Base-by-base conservation (phyloP, 2,329 filamentous ascomycete species). In the Alternaria angustiovoidea region DNA sequence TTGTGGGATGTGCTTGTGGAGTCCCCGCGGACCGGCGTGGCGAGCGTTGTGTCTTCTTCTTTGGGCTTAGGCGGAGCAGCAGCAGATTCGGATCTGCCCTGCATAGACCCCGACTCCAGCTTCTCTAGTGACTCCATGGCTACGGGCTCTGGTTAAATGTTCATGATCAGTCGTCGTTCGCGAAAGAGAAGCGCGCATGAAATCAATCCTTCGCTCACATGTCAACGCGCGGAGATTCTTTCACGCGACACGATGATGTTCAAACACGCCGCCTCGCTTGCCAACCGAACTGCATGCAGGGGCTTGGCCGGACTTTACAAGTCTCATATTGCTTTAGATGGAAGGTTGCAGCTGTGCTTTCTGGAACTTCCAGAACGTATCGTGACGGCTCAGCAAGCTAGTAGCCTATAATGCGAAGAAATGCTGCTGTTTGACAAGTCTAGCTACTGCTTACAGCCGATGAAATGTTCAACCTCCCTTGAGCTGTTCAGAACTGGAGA, bases 1-100 rank as follows among this genome's bases (percentile, higher is more conserved):
- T 68, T 57, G 28, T 68, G 66, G 7, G 70, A 70, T 30, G 67
- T 51, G 38, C 59, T 68, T 38, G 70, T 70, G 34, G 60, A 43
- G 43, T 64, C 42, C 22, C 49, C 66, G 47, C 51, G 65, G 59
- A 68, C 63, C 11, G 61, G 57, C 22, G 52, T 42, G 56, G 64
- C 16, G 52, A 62, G 52, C 46, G 59, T 54, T 22, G 57, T 39
- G 34, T 42, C 32, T 26, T 51, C 36, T 55, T 54, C 56, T 36
- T 36, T 46, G 20, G 26, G 56, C 22, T 38, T 47, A 38, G 48
- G 51, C 41, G 32, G 32, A 36, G 32, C 11, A 36, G 32, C 32
- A 36, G 55, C 51, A 36, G 44, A 38, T 24, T 51, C 36, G 41
- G 49, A 49, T 34, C 14, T 52, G 32, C 39, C 24, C 30, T 28